phyloP scores from a whole-genome alignment of 306 rosid species.

The Quercus alba region DNA sequence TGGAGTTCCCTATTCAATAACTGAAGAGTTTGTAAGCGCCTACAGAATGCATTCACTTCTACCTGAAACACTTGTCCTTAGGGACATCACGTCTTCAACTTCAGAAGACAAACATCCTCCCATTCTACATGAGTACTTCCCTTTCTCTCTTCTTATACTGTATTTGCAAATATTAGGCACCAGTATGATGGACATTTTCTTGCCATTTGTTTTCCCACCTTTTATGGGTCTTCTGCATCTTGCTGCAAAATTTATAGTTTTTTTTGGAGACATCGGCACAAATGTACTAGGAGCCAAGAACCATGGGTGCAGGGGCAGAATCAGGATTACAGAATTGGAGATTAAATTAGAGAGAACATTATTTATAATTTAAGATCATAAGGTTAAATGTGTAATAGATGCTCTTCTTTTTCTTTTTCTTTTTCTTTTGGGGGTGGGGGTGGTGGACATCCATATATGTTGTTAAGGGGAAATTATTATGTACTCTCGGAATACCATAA shows the following conservation, averaged over 20 bases:
- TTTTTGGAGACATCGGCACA: too few relatives aligned
- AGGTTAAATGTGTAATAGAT: too few relatives aligned
- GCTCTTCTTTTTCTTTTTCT: too few relatives aligned
- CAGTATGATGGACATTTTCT: background rate
- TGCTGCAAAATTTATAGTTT: background rate
- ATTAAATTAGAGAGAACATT: too few relatives aligned
- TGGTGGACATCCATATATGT: too few relatives aligned
- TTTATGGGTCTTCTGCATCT: background rate
- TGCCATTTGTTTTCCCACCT: background rate
- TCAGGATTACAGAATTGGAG: too few relatives aligned
- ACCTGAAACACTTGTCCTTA: conserved; percentile 54
- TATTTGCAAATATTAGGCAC: background rate
- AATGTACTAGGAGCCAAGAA: too few relatives aligned
- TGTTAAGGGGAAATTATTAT: too few relatives aligned
- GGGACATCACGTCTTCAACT: conserved; percentile 36
- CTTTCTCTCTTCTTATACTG: background rate
- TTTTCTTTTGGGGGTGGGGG: too few relatives aligned
- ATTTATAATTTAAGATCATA: too few relatives aligned
- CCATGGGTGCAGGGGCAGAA: too few relatives aligned
- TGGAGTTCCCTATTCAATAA: conserved; percentile 75
- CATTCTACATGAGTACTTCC: conserved; percentile 42
- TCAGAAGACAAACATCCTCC: conserved; percentile 46
- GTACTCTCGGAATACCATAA: too few relatives aligned
- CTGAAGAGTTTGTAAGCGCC: conserved; percentile 75
- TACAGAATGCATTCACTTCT: conserved; percentile 77